Conservation (phyloP, 179 eudicot genomes). For the Beta lomatogona region DNA sequence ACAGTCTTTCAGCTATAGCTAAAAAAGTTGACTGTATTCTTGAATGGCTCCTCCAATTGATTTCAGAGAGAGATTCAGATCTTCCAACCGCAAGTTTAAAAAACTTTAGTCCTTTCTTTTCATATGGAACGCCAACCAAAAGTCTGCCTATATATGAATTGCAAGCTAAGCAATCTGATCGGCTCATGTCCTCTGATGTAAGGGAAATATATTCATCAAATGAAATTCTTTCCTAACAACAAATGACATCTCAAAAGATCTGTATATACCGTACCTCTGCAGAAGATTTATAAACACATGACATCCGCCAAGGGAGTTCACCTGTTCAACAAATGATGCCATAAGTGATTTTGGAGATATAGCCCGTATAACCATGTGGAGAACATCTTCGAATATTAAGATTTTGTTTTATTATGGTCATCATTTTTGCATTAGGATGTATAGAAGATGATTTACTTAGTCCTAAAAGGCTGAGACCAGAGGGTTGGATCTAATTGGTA, state of each 20-base stretch:
- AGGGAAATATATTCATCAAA: neutral
- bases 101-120: no score
- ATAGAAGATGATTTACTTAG: no score
- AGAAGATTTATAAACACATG: slow-evolving; percentile 94
- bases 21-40: slow-evolving; percentile 68
- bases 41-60: slow-evolving; percentile 51
- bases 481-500: no score
- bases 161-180: no score
- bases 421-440: no score
- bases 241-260: slow-evolving; percentile 8
- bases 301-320: slow-evolving; percentile 82
- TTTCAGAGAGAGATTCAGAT: no score
- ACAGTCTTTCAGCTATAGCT: slow-evolving; percentile 72
- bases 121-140: no score
- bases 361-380: slow-evolving; percentile 94
- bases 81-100: no score
- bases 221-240: slow-evolving; percentile 13
- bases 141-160: no score
- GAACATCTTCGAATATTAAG: slow-evolving; percentile 59
- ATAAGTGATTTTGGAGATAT: slow-evolving; percentile 83
- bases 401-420: no score
- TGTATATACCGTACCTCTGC: slow-evolving; percentile 55
- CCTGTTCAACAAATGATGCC: slow-evolving; percentile 86
- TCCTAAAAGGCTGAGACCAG: no score
- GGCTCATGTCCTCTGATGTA: no score